Base-by-base conservation (phyloP, 169 alveolate genomes). In the Eimeria acervulina region DNA sequence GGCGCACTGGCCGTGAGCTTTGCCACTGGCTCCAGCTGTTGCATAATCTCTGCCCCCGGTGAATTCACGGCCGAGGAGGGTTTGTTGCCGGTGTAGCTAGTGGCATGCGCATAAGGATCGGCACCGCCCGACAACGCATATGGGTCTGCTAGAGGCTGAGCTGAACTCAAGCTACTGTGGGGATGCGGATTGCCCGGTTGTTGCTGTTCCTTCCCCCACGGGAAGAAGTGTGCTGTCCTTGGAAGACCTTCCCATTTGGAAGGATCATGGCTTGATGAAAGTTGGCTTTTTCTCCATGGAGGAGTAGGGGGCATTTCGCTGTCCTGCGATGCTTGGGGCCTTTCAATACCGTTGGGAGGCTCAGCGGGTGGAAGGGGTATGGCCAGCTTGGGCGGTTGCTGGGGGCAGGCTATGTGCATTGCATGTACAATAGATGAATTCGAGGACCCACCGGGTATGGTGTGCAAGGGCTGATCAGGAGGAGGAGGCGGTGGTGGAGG, bases 401-500 rank as follows among this genome's bases (percentile, higher is more conserved):
- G 78, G 13, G 44, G 36, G 74, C 52, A 52, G 78, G 52, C 21
- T n/a, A 84, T 84, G 15, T 52, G 92, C 74, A 59, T 19, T 84
- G 92, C 59, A 52, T 51, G 92, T 10, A 33, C 55, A 31, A 31
- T 36, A 44, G 38, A 44, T 42, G 88, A 15, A 26, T 26, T 78
- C 28, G 40, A 26, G 13, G 59, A 42, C 1, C 63, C 66, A 10
- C 88, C 63, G 26, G 38, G 42, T 38, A 78, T 42, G 88, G 36
- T 17, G 66, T 42, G 88, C 31, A 66, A 40, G 6, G 59, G 88
- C 21, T 78, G 66, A 15, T 84, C 92, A 31, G 92, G 92, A 33
- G 92, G 92, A 1, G 91, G 91, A 12, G 91, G 91, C 40, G 91
- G 92, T 28, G 92, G 92, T 31, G 92, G 92, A 7, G 92, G 92